These are phyloP conservation scores for Diaporthe nobilis DNA, from an alignment of 2,329 filamentous ascomycete genomes.

Conservation along the genomic window DNA sequence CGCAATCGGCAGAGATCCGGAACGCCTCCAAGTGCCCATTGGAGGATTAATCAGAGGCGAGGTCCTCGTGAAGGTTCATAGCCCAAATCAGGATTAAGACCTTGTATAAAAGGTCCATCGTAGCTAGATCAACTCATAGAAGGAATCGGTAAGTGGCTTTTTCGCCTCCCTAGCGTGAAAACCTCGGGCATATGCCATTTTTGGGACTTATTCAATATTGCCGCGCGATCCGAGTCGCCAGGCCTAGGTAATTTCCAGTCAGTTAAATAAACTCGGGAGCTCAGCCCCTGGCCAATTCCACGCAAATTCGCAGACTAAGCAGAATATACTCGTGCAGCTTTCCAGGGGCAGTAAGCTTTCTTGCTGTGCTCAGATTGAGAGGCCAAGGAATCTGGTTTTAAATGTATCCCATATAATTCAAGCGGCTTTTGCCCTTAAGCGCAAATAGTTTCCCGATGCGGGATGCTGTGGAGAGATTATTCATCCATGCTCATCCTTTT, in stretches of 20 bases:
- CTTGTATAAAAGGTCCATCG: neutral
- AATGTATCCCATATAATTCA: neutral
- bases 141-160: neutral
- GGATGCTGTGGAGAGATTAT: neutral
- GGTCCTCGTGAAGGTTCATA: neutral
- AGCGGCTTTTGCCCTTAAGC: neutral
- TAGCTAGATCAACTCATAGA: neutral
- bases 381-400: neutral
- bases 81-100: neutral
- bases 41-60: constrained; percentile 26
- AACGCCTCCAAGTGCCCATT: neutral
- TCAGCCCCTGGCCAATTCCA: constrained; percentile 13
- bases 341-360: constrained; percentile 1
- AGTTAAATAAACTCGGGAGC: neutral
- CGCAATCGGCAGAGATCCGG: constrained; percentile 14
- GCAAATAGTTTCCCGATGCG: no score
- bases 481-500: neutral
- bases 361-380: neutral
- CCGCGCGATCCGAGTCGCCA: neutral
- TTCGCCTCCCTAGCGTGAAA: neutral
- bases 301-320: neutral
- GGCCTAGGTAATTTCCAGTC: neutral
- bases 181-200: neutral
- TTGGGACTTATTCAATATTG: neutral
- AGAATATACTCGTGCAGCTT: neutral